Evolutionary conservation across 495 filamentous ascomycete genomes (phyloP), one percentile per base, ranked within the genome.

Genomic region (Lophium mytilinum): DNA sequence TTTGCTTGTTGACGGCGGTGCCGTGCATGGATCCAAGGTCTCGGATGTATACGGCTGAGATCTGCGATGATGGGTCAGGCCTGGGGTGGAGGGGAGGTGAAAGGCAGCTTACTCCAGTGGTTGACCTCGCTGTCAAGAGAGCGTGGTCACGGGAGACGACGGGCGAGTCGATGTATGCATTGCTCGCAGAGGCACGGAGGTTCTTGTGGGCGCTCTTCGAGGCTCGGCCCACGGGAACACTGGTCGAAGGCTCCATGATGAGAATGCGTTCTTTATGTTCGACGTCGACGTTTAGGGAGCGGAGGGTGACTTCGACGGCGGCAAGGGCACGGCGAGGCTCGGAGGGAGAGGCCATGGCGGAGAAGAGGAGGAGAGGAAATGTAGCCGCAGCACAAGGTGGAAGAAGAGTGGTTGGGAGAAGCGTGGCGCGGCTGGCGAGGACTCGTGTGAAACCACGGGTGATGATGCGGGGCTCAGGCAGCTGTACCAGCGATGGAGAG

Each of bases 101-200:
- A 5, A n/a, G 15, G 21, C 33, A 9, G 33, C 45, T 18, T 24
- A 53, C 39, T 47, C 43, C 53, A 34, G 14, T 8, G 37, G 37
- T 19, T 34, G 37, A 24, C 50, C 47, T 49, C 37, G 46, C 39
- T 9, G 50, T 45, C 9, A 95, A 63, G 50, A 78, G 71, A 10
- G 88, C 90, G 73, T 96, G 90, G 9, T 80, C 68, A 33, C 90
- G 78, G 30, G 88, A 93, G 78, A 96, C 86, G 21, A 94, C 87
- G 0, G 87, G 80, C 62, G 83, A 89, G 35, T 90, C 81, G 57
- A 90, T 89, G 76, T 81, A 88, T 9, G 75, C 85, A 72, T 94
- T 96, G 52, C 83, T 68, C 3, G 40, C 36, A 21, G 68, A 66
- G 14, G 78, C 72, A 9, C 69, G 39, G 9, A 84, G 72, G 52